Base-by-base conservation (phyloP, 1,284 basidiomycete genomes). In the Xerocomus nothofagi region DNA sequence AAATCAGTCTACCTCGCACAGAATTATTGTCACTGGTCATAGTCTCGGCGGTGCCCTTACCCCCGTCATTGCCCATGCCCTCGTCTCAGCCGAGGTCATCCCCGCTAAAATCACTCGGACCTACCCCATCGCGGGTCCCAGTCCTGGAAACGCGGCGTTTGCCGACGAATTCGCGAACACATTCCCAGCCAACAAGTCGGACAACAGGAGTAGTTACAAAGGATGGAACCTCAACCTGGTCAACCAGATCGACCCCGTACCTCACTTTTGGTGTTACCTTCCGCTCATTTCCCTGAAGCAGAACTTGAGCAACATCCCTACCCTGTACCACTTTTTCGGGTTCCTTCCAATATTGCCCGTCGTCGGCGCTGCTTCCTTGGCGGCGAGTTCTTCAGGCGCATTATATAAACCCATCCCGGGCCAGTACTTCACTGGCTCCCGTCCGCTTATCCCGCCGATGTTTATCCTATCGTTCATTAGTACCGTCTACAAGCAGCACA, bases 191-290 rank as follows among this genome's bases (percentile, higher is more conserved):
- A 20, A 30, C 23, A 36, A 36, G 36, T 7, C 43, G 10, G 23
- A 6, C 3, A 17, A 11, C 7, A 14, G 24, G 6, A 1, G 17
- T 12, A 34, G 33, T 17, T 51, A 56, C 32, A 24, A 54, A 18
- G 49, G 46, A 18, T 57, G 56, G 56, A 58, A 56, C 36, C 46
- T 33, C 23, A 56, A 56, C 33, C 39, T 58, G 15, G 47, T 58
- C 33, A 57, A 57, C 38, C 18, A 15, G 5, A 40, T 46, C 12
- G 49, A 57, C 2, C 15, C 42, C 7, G 40, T 48, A 14, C 53
- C 56, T 2, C 56, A 58, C 18, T 49, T 46, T 3, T 57, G 56
- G 56, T 46, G 44, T 3, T 11, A 20, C 14, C n/a, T 14, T 7
- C 32, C 4, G 11, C 2, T 3, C 11, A 15, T 23, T 32, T 51